A percentile compares a stretch with the other conserved stretches of the same genome.
Conservation (phyloP, 805 yeast genomes). For the Ogataea allantospora region DNA sequence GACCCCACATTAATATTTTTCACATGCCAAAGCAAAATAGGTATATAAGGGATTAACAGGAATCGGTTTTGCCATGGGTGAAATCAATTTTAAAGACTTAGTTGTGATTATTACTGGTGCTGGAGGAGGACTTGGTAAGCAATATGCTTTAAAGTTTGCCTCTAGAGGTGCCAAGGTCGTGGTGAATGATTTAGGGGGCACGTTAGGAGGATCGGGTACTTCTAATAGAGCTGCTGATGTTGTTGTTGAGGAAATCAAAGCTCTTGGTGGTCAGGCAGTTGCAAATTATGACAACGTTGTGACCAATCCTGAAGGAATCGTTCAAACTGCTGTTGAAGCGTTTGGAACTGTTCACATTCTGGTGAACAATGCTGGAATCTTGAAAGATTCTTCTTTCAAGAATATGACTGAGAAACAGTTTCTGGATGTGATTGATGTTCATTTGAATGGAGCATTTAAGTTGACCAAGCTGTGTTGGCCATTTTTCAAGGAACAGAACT, state of each 20-base stretch:
- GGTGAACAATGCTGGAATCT: constrained; percentile 92
- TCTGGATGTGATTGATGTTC: constrained; percentile 78
- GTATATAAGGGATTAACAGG: constrained; percentile 1
- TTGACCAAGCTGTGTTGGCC: constrained; percentile 93
- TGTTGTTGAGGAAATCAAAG: constrained; percentile 80
- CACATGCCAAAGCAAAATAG: constrained; percentile 14
- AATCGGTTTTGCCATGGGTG: constrained; percentile 16
- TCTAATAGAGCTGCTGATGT: constrained; percentile 77
- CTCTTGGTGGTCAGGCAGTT: constrained; percentile 80
- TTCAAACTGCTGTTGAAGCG: constrained; percentile 79
- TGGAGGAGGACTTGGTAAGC: constrained; percentile 94
- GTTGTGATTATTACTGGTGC: constrained; percentile 96
- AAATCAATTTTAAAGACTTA: constrained; percentile 66
- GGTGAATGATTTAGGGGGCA: constrained; percentile 90
- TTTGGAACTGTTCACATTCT: constrained; percentile 88
- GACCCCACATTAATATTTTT: constrained; percentile 17
- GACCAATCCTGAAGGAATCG: constrained; percentile 77
- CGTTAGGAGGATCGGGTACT: constrained; percentile 70
- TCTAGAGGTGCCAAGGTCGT: constrained; percentile 92
- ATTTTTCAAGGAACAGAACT: constrained; percentile 75
- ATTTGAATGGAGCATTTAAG: constrained; percentile 84
- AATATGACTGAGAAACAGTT: constrained; percentile 84
- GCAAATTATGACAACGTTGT: constrained; percentile 92
- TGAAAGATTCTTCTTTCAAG: constrained; percentile 82
- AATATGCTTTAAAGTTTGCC: constrained; percentile 85